Percentiles rank a stretch among this genome's conserved stretches.
These are phyloP conservation scores for Rhizomucor pusillus DNA, from an alignment of 371 early-diverging fungal genomes.

Conservation along the genomic window DNA sequence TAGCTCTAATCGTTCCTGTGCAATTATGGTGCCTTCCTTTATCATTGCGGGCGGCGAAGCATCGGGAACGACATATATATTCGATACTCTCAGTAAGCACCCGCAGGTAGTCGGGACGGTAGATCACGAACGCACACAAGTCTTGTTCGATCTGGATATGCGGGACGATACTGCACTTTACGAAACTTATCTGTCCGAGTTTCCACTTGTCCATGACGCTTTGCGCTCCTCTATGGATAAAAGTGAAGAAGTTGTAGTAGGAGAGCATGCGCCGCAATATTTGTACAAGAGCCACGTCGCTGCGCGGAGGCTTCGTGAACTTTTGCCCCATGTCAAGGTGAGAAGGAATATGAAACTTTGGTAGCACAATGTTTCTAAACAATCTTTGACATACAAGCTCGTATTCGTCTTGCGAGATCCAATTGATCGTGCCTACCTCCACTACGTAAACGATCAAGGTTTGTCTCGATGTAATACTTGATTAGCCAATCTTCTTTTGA, in stretches of 20 bases:
- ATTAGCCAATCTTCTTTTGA: too few relatives aligned
- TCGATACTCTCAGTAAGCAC: slow-evolving; percentile 44
- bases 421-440: slow-evolving; percentile 55
- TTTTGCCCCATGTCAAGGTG: slow-evolving; percentile 39
- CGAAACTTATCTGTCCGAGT: slow-evolving; percentile 37
- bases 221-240: slow-evolving; percentile 11
- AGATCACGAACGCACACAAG: slow-evolving; percentile 8
- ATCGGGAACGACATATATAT: slow-evolving; percentile 44
- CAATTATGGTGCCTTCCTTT: slow-evolving; percentile 56
- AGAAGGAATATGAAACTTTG: background rate
- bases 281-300: slow-evolving; percentile 34
- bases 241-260: slow-evolving; percentile 22
- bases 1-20: slow-evolving; percentile 36
- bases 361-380: too few relatives aligned
- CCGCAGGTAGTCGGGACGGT: slow-evolving; percentile 49
- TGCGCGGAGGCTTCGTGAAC: slow-evolving; percentile 35
- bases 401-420: slow-evolving; percentile 56
- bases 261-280: slow-evolving; percentile 44
- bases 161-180: slow-evolving; percentile 29
- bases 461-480: too few relatives aligned
- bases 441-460: slow-evolving; percentile 29
- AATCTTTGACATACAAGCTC: slow-evolving; percentile 21
- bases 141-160: slow-evolving; percentile 14
- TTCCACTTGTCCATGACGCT: slow-evolving; percentile 25
- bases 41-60: slow-evolving; percentile 59